These are phyloP conservation scores for Teunomyces atbi DNA, from an alignment of 805 yeast species.

Conservation along the genomic window DNA sequence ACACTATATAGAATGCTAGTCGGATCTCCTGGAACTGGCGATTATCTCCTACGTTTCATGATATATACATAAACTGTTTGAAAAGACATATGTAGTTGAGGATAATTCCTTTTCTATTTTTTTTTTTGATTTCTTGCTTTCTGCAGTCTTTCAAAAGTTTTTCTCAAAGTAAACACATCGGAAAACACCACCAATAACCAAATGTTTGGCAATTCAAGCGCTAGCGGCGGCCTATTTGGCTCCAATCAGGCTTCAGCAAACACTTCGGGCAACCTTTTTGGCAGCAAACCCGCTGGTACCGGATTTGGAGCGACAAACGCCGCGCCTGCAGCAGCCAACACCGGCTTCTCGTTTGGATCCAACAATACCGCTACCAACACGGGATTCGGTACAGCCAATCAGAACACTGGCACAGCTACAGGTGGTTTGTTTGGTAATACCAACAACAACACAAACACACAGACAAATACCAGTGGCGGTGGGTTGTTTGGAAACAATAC, in stretches of 20 bases:
- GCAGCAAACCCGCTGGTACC: constrained; percentile 8
- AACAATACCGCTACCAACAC: constrained; percentile 11
- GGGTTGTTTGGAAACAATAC: not conserved
- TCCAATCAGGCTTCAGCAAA: not conserved
- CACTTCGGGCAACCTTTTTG: not conserved
- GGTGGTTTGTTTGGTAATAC: constrained; percentile 9
- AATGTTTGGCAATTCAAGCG: constrained; percentile 4
- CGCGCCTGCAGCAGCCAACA: not conserved
- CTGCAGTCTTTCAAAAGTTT: not conserved
- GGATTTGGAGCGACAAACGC: constrained; percentile 11
- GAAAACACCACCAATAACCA: not conserved
- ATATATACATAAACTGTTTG: not conserved
- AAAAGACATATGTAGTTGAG: not conserved
- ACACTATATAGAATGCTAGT: not conserved
- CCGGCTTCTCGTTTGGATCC: constrained; percentile 19
- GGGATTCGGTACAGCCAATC: constrained; percentile 24
- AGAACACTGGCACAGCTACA: not conserved
- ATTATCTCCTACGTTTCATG: constrained; percentile 1
- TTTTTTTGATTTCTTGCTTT: not conserved
- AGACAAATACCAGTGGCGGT: too few relatives aligned
- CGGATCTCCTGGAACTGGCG: not conserved
- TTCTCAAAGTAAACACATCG: constrained; percentile 2
- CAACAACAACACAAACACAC: constrained; percentile 8
- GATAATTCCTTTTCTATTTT: not conserved
- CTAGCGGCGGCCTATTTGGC: constrained; percentile 2